Evolutionary conservation across 805 yeast genomes (phyloP).

Genomic region (Naumovozyma castellii): DNA sequence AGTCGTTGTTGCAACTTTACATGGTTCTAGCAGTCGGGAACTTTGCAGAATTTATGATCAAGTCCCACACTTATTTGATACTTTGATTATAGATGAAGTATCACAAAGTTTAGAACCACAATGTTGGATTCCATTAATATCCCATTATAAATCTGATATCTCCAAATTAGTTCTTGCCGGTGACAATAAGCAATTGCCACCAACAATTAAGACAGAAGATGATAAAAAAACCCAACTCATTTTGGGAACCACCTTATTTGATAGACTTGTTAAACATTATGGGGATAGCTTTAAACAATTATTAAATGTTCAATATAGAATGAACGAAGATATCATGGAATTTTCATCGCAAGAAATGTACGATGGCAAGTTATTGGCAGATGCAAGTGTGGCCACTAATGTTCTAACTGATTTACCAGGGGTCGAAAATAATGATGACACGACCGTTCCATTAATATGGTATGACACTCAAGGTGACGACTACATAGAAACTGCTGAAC

Average conservation of each 20-base stretch:
- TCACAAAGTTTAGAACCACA: constrained; percentile 92
- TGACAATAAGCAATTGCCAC: constrained; percentile 86
- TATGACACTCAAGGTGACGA: constrained; percentile 90
- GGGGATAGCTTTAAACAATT: constrained; percentile 44
- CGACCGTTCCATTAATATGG: constrained; percentile 58
- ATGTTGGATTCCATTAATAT: constrained; percentile 86
- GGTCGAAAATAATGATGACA: constrained; percentile 43
- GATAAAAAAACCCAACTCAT: constrained; percentile 33
- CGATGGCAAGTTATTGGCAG: constrained; percentile 53
- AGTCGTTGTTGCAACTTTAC: constrained; percentile 76
- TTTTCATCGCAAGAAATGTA: constrained; percentile 68
- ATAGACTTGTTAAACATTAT: constrained; percentile 50
- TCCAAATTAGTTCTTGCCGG: constrained; percentile 75
- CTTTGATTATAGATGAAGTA: constrained; percentile 88
- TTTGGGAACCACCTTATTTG: constrained; percentile 68
- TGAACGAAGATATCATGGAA: constrained; percentile 70
- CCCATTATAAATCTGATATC: constrained; percentile 43
- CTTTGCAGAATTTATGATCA: constrained; percentile 42
- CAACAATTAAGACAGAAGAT: constrained; percentile 62
- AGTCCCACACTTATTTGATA: constrained; percentile 45
- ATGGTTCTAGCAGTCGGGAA: constrained; percentile 75
- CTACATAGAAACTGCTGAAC: constrained; percentile 50
- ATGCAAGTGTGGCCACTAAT: constrained; percentile 43
- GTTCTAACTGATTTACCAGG: constrained; percentile 47
- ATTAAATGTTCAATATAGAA: constrained; percentile 74